These are phyloP conservation scores for Arachis monticola DNA, from an alignment of 331 rosid genomes.

Conservation along the genomic window DNA sequence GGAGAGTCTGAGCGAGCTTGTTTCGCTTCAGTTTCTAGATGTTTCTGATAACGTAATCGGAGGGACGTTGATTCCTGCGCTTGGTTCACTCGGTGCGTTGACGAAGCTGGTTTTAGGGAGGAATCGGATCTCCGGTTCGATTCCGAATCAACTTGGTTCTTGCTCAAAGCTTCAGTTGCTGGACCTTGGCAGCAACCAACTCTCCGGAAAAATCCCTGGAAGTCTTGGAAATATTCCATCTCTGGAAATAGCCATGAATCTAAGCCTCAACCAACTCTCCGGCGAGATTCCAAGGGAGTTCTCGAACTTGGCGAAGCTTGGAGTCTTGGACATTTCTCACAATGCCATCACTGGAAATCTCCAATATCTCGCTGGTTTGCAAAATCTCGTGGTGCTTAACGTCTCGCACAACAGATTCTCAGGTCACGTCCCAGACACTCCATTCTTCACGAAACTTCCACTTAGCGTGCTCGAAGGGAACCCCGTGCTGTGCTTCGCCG, in stretches of 20 bases:
- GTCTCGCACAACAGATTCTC: conserved; percentile 77
- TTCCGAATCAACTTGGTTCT: conserved; percentile 72
- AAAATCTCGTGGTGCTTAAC: conserved; percentile 87
- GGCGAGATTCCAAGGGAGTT: conserved; percentile 76
- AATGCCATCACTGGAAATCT: conserved; percentile 78
- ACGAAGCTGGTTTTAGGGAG: conserved; percentile 70
- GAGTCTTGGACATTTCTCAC: conserved; percentile 79
- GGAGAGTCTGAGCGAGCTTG: conserved; percentile 53
- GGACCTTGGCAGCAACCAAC: conserved; percentile 70
- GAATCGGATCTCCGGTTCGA: conserved; percentile 66
- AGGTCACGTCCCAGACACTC: conserved; percentile 77
- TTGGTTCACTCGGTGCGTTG: conserved; percentile 72
- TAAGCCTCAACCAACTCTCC: conserved; percentile 74
- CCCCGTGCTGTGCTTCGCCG: conserved; percentile 71
- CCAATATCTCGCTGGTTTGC: conserved; percentile 61
- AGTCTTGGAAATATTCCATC: conserved; percentile 71
- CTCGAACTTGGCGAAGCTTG: conserved; percentile 68
- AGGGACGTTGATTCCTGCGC: conserved; percentile 56
- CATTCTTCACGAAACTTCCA: conserved; percentile 83
- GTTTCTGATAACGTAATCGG: conserved; percentile 72
- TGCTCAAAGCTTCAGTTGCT: conserved; percentile 70
- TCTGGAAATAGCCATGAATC: conserved; percentile 79
- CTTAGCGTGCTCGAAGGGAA: conserved; percentile 73
- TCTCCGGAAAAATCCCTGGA: conserved; percentile 69
- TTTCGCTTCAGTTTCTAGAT: conserved; percentile 74